Evolutionary conservation across 306 rosid genomes (phyloP).

Genomic region (Malus sylvestris): DNA sequence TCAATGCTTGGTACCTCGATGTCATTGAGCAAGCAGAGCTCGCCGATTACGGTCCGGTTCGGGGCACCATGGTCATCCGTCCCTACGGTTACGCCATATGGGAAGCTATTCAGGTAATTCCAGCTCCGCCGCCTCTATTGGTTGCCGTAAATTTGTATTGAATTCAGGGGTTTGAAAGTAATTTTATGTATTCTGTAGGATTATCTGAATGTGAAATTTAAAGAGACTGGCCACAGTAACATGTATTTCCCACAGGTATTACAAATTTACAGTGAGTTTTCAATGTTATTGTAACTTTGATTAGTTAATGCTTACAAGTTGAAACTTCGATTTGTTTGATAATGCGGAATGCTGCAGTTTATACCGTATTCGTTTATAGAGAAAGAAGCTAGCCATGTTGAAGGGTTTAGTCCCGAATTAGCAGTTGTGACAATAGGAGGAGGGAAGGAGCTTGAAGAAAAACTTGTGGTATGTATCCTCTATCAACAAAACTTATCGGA

Average conservation of each 20-base stretch:
- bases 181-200: slow-evolving; percentile 38
- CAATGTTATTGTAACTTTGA: background rate
- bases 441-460: slow-evolving; percentile 98
- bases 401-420: slow-evolving; percentile 93
- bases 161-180: background rate
- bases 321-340: slow-evolving; percentile 5
- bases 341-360: slow-evolving; percentile 48
- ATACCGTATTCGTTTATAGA: slow-evolving; percentile 92
- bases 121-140: background rate
- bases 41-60: slow-evolving; percentile 97
- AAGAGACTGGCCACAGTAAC: slow-evolving; percentile 92
- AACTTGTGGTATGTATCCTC: slow-evolving; percentile 67
- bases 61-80: slow-evolving; percentile 97
- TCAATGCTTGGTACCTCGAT: slow-evolving; percentile 92
- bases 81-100: slow-evolving; percentile 96
- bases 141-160: background rate
- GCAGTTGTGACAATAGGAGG: slow-evolving; percentile 93
- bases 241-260: slow-evolving; percentile 96
- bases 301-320: background rate
- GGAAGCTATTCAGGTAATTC: slow-evolving; percentile 85
- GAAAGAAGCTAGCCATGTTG: slow-evolving; percentile 98
- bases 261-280: background rate
- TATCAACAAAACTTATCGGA: background rate
- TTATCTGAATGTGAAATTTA: slow-evolving; percentile 81
- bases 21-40: slow-evolving; percentile 83